Conservation (phyloP, 805 yeast genomes). For the Candida fluviatilis region DNA sequence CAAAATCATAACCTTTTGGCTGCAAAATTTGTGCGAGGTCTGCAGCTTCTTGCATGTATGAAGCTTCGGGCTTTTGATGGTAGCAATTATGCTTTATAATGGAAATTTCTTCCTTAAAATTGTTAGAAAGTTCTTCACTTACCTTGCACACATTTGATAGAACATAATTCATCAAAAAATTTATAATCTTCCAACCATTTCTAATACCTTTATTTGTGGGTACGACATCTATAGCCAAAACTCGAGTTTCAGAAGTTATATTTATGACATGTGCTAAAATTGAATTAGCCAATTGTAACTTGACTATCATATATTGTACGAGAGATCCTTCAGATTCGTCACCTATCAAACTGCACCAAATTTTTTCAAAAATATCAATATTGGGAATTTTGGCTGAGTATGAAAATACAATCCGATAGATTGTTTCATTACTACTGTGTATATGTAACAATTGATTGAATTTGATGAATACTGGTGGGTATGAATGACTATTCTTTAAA, state of each 20-base stretch:
- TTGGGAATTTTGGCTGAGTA: slow-evolving; percentile 1
- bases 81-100: slow-evolving; percentile 13
- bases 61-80: slow-evolving; percentile 30
- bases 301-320: slow-evolving; percentile 31
- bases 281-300: slow-evolving; percentile 28
- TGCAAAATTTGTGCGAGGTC: slow-evolving; percentile 38
- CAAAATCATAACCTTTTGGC: slow-evolving; percentile 20
- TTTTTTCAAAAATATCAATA: slow-evolving; percentile 23
- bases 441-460: slow-evolving; percentile 31
- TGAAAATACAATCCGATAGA: slow-evolving; percentile 48
- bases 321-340: slow-evolving; percentile 56
- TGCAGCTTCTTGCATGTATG: slow-evolving; percentile 49
- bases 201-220: slow-evolving; percentile 46
- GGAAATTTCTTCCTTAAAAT: neutral
- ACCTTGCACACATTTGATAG: slow-evolving; percentile 14
- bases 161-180: slow-evolving; percentile 1
- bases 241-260: slow-evolving; percentile 29
- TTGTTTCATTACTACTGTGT: slow-evolving; percentile 27
- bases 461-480: neutral
- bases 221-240: slow-evolving; percentile 47
- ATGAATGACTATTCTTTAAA: neutral
- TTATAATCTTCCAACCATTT: slow-evolving; percentile 24
- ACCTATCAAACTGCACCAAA: slow-evolving; percentile 61
- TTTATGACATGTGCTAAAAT: slow-evolving; percentile 41
- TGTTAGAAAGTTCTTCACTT: neutral